Conservation (phyloP, 1,284 basidiomycete species). For the Ustilago shanxiensis region DNA sequence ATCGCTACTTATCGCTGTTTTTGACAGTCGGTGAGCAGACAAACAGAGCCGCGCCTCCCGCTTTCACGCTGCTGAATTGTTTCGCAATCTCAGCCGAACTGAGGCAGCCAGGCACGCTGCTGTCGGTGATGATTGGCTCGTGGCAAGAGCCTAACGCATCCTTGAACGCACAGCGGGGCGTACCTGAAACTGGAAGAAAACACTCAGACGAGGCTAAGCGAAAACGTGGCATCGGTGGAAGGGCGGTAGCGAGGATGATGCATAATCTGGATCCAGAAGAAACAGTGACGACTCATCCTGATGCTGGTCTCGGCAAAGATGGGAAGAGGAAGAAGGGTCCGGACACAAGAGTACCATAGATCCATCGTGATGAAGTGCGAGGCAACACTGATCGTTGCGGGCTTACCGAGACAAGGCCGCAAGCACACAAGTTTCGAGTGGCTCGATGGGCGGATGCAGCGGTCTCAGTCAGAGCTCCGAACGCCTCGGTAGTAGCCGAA, state of each 20-base stretch:
- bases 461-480: too few relatives aligned
- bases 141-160: not conserved
- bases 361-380: too few relatives aligned
- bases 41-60: conserved; percentile 4
- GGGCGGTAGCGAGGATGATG: conserved; percentile 1
- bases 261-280: not conserved
- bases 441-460: too few relatives aligned
- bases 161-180: not conserved
- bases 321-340: not conserved
- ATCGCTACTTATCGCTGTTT: too few relatives aligned
- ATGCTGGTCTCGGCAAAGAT: conserved; percentile 5
- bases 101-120: not conserved
- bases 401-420: too few relatives aligned
- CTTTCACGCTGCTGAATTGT: conserved; percentile 9
- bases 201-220: conserved; percentile 5
- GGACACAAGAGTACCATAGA: not conserved
- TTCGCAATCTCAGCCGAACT: not conserved
- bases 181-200: conserved; percentile 10
- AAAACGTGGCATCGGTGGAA: conserved; percentile 6
- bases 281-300: not conserved
- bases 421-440: too few relatives aligned
- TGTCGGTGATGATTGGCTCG: not conserved
- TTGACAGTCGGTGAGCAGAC: not conserved
- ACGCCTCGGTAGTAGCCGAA: too few relatives aligned
- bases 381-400: too few relatives aligned